Base-by-base conservation (phyloP, 768 basidiomycete species). In the Mycena polygramma region DNA sequence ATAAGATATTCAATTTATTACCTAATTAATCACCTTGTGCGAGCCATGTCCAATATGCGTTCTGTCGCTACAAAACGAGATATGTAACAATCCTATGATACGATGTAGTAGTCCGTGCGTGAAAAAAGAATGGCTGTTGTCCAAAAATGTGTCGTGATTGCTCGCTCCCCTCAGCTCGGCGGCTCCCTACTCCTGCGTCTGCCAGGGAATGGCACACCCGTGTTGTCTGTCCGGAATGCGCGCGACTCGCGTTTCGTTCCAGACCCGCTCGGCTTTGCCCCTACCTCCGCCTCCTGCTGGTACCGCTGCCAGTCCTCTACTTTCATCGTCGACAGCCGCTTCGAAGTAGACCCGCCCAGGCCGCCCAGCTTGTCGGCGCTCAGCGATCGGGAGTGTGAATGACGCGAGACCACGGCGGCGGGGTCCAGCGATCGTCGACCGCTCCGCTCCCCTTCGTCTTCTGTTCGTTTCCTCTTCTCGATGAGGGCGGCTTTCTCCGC, bases 251-350 rank as follows among this genome's bases (percentile, higher is more conserved):
- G 79, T 69, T 78, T 81, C 71, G 77, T 77, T 17, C 73, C 70
- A 53, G 77, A 75, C 35, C 71, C 72, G 43, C 43, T 41, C 11
- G 68, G 73, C 69, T 75, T 75, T 9, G 49, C 46, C 3, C 64
- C 57, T 19, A n/a, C 37, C 60, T 82, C 82, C 66, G 79, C 80
- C 53, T 89, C 86, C 61, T 88, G 84, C 77, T 94, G 94, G 74
- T 90, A 86, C 72, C 88, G 87, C 79, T 93, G 91, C 94, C 94
- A 95, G 77, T 94, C 94, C 78, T 94, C 92, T 48, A 95, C 94
- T 77, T 94, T 94, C 84, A 94, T 79, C 77, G 86, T 89, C 49
- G 93, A 94, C 79, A 91, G 78, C 55, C 92, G 88, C 74, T 88
- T 89, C 52, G 91, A 89, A 43, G 88, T 83, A 36, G 82, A 76